Percentiles rank a stretch among this genome's conserved stretches.
Conservation (phyloP, 108 stramenopile species). For the Nitzschia putrida region DNA sequence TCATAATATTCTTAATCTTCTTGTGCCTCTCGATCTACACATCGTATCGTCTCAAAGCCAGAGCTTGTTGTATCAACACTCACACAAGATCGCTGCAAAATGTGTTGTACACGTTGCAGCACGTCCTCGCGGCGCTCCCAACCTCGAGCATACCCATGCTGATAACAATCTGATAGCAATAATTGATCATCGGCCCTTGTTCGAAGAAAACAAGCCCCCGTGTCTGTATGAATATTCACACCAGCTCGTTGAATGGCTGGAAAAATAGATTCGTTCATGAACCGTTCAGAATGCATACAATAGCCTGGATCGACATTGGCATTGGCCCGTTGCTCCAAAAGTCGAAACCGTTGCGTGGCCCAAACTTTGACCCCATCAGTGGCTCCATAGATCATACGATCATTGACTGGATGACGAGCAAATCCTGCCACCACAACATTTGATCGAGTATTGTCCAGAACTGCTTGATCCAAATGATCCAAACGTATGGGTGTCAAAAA, state of each 20-base stretch:
- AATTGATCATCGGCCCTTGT: conserved; percentile 36
- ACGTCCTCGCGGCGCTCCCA: too few relatives aligned
- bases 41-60: too few relatives aligned
- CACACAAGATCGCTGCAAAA: too few relatives aligned
- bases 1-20: too few relatives aligned
- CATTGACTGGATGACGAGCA: conserved; percentile 36
- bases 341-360: conserved; percentile 48
- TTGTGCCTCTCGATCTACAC: too few relatives aligned
- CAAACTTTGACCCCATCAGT: conserved; percentile 47
- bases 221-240: conserved; percentile 15
- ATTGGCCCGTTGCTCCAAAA: conserved; percentile 36
- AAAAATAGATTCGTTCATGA: conserved; percentile 27
- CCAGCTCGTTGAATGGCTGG: conserved; percentile 19
- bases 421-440: conserved; percentile 33
- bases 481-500: conserved; percentile 26
- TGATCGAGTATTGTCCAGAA: conserved; percentile 24
- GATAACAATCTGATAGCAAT: conserved; percentile 28
- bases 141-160: conserved; percentile 1
- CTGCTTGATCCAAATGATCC: conserved; percentile 11
- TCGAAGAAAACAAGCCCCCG: conserved; percentile 50
- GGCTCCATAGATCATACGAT: conserved; percentile 56
- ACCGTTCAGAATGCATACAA: conserved; percentile 43
- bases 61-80: too few relatives aligned
- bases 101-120: too few relatives aligned
- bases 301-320: conserved; percentile 6